Evolutionary conservation across 2,329 filamentous ascomycete species (phyloP).

Genomic region (Elsinoe perseae): DNA sequence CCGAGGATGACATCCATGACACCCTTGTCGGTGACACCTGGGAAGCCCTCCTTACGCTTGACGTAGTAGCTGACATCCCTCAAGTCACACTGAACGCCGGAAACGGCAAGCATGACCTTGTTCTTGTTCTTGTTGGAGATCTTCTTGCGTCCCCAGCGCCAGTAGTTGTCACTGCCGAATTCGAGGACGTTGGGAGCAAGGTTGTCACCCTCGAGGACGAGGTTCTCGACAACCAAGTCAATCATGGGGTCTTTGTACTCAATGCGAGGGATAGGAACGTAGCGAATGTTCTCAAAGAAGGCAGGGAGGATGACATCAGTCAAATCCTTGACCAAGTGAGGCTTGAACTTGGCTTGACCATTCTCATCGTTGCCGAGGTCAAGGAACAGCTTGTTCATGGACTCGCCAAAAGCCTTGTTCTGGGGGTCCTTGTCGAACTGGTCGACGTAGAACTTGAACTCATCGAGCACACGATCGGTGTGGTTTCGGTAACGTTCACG

Average conservation of each 20-base stretch:
- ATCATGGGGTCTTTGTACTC: slow-evolving; percentile 80
- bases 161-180: slow-evolving; percentile 85
- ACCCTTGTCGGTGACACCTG: slow-evolving; percentile 76
- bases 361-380: slow-evolving; percentile 82
- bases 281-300: slow-evolving; percentile 75
- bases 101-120: slow-evolving; percentile 74
- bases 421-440: slow-evolving; percentile 85
- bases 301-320: slow-evolving; percentile 77
- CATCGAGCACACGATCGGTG: slow-evolving; percentile 78
- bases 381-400: slow-evolving; percentile 76
- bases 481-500: slow-evolving; percentile 81
- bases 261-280: slow-evolving; percentile 87
- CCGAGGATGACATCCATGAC: slow-evolving; percentile 82
- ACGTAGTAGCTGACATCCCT: slow-evolving; percentile 80
- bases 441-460: slow-evolving; percentile 79
- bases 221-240: slow-evolving; percentile 86
- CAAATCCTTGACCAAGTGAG: slow-evolving; percentile 81
- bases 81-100: slow-evolving; percentile 87
- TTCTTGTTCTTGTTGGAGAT: slow-evolving; percentile 74
- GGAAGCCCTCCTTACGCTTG: slow-evolving; percentile 91
- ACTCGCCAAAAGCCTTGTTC: slow-evolving; percentile 70
- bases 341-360: slow-evolving; percentile 85
- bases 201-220: slow-evolving; percentile 94
- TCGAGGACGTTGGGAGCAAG: slow-evolving; percentile 89
- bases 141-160: slow-evolving; percentile 88